phyloP scores from a whole-genome alignment of 192 early-diverging fungal species.

The Gonapodya sp. region DNA sequence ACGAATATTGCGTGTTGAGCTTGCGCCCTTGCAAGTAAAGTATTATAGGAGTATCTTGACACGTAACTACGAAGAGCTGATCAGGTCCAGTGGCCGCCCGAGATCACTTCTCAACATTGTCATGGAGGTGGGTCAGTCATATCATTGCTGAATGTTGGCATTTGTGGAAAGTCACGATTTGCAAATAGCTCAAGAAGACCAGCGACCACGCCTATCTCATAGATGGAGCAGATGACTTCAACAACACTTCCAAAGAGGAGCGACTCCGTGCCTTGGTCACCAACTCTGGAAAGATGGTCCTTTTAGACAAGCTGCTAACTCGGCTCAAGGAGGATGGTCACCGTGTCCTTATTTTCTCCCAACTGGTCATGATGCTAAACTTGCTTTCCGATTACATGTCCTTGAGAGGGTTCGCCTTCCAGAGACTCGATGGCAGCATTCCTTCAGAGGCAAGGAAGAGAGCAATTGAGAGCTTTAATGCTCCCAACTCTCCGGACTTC shows the following conservation, averaged over 20 bases:
- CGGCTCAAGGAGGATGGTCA: conserved; percentile 83
- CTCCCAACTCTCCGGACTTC: conserved; percentile 86
- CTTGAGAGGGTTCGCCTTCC: conserved; percentile 75
- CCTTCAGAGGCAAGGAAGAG: conserved; percentile 83
- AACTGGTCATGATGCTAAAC: conserved; percentile 95
- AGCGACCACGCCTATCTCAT: conserved; percentile 94
- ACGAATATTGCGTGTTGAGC: conserved; percentile 86
- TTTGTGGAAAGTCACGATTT: too few species aligned
- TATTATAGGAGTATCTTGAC: conserved; percentile 94
- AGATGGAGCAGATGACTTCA: conserved; percentile 56
- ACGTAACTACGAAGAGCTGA: conserved; percentile 83
- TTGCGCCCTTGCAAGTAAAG: conserved; percentile 79
- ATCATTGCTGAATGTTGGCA: too few species aligned
- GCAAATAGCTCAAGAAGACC: conserved; percentile 71
- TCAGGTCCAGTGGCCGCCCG: conserved; percentile 51
- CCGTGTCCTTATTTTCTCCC: conserved; percentile 96
- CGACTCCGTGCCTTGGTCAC: conserved; percentile 70
- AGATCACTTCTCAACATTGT: conserved; percentile 87
- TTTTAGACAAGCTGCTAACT: conserved; percentile 89
- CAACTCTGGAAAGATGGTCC: conserved; percentile 96
- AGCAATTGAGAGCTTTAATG: conserved; percentile 96
- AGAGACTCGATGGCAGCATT: conserved; percentile 89
- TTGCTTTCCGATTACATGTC: conserved; percentile 91
- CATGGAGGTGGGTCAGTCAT: conserved; percentile 51
- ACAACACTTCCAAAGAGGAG: conserved; percentile 52